Base-by-base conservation (phyloP, 768 basidiomycete genomes). In the Amanita subjunquillea region DNA sequence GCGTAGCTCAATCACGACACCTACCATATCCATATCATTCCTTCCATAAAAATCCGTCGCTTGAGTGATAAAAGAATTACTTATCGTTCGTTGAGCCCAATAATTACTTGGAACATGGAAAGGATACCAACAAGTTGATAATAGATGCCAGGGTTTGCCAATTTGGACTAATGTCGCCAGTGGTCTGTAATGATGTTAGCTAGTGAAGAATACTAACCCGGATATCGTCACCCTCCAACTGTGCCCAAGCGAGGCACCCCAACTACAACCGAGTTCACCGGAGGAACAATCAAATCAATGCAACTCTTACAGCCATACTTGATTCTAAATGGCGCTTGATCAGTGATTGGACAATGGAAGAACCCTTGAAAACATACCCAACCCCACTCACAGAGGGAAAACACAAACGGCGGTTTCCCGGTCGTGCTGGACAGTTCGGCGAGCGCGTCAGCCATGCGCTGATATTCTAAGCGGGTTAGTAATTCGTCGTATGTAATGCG, bases 21-120 rank as follows among this genome's bases (percentile, higher is more conserved):
- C 13, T 51, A 83, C 81, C 60, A 85, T 85, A 59, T 85, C 83
- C 66, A 85, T 68, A 55, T 85, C 83, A 53, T 85, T 85, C 51
- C 75, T 78, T 5, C 82, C 82, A 47, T 72, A 81, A 60, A 83
- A 85, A 60, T 83, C 78, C 1, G 78, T 78, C 0, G 78, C 78
- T 65, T 75, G 76, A 0, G 80, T 77, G 40, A 80, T 72, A 62
- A 85, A 85, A 9, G 83, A 83, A 58, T 83, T 84, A 55, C 81
- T 85, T 54, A 9, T 30, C 4, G 22, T 30, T 27, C 27, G 48
- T 22, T 30, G 40, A 25, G 48, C 12, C 27, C 25, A 54, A 40
- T 15, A 3, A 6, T 10, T 29, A 13, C 12, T 17, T 10, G 37
- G 6, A 20, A 15, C 6, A 6, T 32, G 17, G 17, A 37, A 3